phyloP scores from a whole-genome alignment of 78 protist species.

The Speleostelium caveatum region DNA sequence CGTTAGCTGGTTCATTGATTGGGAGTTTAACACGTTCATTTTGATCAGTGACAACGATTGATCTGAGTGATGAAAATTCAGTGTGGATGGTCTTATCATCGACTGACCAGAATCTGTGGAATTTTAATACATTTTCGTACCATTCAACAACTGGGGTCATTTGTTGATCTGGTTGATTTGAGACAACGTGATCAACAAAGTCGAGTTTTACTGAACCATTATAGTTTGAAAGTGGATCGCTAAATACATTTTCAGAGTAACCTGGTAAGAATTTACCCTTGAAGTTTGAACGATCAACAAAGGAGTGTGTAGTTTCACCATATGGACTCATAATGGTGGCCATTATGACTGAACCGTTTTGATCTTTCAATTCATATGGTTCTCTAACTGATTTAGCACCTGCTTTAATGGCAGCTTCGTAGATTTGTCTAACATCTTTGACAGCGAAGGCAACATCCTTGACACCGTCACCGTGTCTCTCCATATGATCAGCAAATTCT shows the following conservation, averaged over 20 bases:
- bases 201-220: slow-evolving; percentile 59
- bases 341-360: slow-evolving; percentile 84
- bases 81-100: slow-evolving; percentile 94
- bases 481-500: slow-evolving; percentile 71
- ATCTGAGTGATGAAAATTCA: slow-evolving; percentile 88
- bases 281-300: slow-evolving; percentile 87
- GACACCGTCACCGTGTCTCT: slow-evolving; percentile 93
- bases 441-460: slow-evolving; percentile 91
- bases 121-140: slow-evolving; percentile 88
- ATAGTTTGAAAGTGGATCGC: slow-evolving; percentile 62
- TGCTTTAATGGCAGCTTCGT: slow-evolving; percentile 53
- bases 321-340: slow-evolving; percentile 88
- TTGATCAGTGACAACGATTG: slow-evolving; percentile 90
- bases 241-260: slow-evolving; percentile 32
- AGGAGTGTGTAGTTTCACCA: slow-evolving; percentile 92
- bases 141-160: slow-evolving; percentile 89
- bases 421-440: slow-evolving; percentile 72
- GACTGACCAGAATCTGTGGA: slow-evolving; percentile 96
- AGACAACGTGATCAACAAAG: slow-evolving; percentile 88
- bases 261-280: slow-evolving; percentile 90
- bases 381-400: slow-evolving; percentile 90
- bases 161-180: slow-evolving; percentile 88
- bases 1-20: slow-evolving; percentile 97
- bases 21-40: slow-evolving; percentile 83
- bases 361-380: slow-evolving; percentile 88